phyloP scores from a whole-genome alignment of 1,139 yeast genomes.

The Yarrowia galli region DNA sequence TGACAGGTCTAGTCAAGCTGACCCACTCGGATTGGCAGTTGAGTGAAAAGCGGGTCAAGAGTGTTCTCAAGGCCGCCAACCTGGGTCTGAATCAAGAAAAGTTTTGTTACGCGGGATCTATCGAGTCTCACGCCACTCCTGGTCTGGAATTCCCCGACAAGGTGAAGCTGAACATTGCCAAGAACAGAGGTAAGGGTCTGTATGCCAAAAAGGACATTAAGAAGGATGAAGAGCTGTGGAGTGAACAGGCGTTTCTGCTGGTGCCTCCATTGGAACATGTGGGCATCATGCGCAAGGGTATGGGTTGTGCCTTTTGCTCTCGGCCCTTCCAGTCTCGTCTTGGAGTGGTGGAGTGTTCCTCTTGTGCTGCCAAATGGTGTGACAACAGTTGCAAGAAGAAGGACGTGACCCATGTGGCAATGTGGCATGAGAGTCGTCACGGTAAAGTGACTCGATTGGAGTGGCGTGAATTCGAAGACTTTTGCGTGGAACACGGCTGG shows the following conservation, averaged over 20 bases:
- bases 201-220: slow-evolving; percentile 53
- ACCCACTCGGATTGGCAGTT: slow-evolving; percentile 68
- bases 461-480: slow-evolving; percentile 65
- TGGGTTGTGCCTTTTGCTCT: slow-evolving; percentile 85
- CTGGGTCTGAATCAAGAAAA: slow-evolving; percentile 53
- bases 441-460: slow-evolving; percentile 55
- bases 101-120: slow-evolving; percentile 53
- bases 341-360: slow-evolving; percentile 43
- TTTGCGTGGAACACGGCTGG: slow-evolving; percentile 71
- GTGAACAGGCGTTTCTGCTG: slow-evolving; percentile 67
- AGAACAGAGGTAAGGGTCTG: slow-evolving; percentile 51
- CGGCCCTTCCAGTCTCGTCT: slow-evolving; percentile 57
- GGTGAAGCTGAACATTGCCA: slow-evolving; percentile 60
- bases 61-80: slow-evolving; percentile 61
- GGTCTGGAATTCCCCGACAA: slow-evolving; percentile 59
- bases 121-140: slow-evolving; percentile 62
- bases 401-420: slow-evolving; percentile 60
- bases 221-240: slow-evolving; percentile 62
- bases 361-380: slow-evolving; percentile 48
- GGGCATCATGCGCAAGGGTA: slow-evolving; percentile 66
- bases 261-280: slow-evolving; percentile 76
- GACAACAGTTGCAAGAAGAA: slow-evolving; percentile 53
- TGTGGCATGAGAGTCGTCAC: slow-evolving; percentile 60
- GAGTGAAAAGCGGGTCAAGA: slow-evolving; percentile 64
- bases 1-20: slow-evolving; percentile 60